Evolutionary conservation across 2,329 filamentous ascomycete genomes (phyloP), one percentile per base, ranked within the genome.

Genomic region (Setomelanomma holmii): DNA sequence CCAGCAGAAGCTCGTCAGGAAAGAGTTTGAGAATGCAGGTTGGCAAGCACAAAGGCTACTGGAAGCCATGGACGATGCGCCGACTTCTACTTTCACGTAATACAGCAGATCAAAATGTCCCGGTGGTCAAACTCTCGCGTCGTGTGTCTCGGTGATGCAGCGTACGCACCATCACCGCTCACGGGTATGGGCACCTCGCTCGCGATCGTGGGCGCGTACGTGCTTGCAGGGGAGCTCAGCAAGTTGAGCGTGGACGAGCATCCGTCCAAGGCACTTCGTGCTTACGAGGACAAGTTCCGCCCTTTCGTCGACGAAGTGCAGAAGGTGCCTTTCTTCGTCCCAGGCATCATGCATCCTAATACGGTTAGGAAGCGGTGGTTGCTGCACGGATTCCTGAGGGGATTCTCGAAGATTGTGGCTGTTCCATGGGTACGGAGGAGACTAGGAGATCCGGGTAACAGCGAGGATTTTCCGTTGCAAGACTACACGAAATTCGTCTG

Each of bases 71-170:
- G 57, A 69, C 11, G 27, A 60, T 51, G 53, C 73, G 2, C 61
- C 0, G 77, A 83, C 57, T 82, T 83, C 55, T 84, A 83, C 68
- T 73, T 72, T 44, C 64, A 77, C 12, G 68, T 75, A 3, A 66
- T 82, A 34, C 75, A 72, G 0, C 73, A 80, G 43, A 77, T 85
- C 43, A 78, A 76, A 42, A 56, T 80, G 58, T 60, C 73, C 1
- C 58, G 51, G 5, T 84, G 77, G 80, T 79, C 70, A 10, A 66
- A 68, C 0, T 78, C 79, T 0, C 77, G 82, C 0, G 76, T 86
- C 1, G 76, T 75, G 1, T 73, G 85, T 1, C 51, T 85, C 0
- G 84, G 84, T 0, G 84, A 87, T 55, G 80, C 84, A 0, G 83
- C 71, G 0, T 81, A 79, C 58, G 79, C 77, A 20, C 81, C 82